phyloP scores from a whole-genome alignment of 1,284 basidiomycete genomes.

The Neotropicomus parvogracilis region DNA sequence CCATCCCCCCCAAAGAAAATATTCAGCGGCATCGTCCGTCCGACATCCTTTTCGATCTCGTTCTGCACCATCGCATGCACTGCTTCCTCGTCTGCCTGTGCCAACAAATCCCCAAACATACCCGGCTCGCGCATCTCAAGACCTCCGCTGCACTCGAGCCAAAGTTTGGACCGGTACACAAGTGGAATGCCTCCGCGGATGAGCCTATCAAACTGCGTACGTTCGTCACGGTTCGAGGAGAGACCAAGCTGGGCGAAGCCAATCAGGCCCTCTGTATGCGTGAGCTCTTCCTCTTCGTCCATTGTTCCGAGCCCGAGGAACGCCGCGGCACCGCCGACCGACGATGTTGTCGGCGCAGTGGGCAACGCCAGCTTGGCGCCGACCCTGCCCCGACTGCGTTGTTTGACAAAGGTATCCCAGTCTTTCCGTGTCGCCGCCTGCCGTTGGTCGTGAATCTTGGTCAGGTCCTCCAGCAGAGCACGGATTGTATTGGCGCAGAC shows the following conservation, averaged over 20 bases:
- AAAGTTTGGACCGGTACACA: constrained; percentile 82
- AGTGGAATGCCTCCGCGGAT: constrained; percentile 86
- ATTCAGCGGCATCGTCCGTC: constrained; percentile 92
- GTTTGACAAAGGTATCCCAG: constrained; percentile 88
- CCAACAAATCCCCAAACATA: constrained; percentile 80
- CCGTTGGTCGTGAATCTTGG: constrained; percentile 80
- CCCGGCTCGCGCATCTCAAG: constrained; percentile 92
- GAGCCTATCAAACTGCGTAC: constrained; percentile 75
- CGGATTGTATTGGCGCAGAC: constrained; percentile 76
- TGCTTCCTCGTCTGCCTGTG: constrained; percentile 44
- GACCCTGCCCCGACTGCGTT: constrained; percentile 49
- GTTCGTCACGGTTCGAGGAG: constrained; percentile 70
- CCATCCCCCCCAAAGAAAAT: constrained; percentile 97
- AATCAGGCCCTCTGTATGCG: constrained; percentile 74
- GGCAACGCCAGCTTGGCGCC: constrained; percentile 18
- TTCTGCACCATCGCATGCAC: constrained; percentile 50
- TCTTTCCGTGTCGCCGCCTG: constrained; percentile 73
- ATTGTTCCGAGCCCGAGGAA: constrained; percentile 63
- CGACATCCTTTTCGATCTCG: constrained; percentile 96
- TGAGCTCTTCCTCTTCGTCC: constrained; percentile 64
- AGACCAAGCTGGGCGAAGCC: constrained; percentile 86
- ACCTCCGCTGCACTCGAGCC: constrained; percentile 91
- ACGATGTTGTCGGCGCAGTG: constrained; percentile 1
- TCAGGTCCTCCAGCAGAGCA: constrained; percentile 75
- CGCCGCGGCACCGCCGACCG: constrained; percentile 39